A percentile compares a stretch with the other conserved stretches of the same genome.
Conservation (phyloP, 306 rosid species). For the Hylodesmum podocarpum region DNA sequence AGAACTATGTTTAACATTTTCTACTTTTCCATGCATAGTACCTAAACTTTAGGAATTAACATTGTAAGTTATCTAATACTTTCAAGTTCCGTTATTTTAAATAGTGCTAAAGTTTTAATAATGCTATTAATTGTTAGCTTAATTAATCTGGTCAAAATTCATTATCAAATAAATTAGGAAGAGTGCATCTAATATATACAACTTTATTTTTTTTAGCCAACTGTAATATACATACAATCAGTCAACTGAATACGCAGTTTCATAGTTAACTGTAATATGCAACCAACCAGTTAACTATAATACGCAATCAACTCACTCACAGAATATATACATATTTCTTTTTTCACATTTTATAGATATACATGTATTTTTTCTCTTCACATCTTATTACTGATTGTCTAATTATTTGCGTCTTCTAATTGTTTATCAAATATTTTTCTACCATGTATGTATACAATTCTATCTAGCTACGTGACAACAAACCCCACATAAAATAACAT, state of each 20-base stretch:
- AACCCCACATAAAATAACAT: background rate
- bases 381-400: too few species aligned
- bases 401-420: too few species aligned
- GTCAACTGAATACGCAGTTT: too few species aligned
- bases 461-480: background rate
- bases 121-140: background rate
- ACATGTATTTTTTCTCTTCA: too few species aligned
- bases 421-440: too few species aligned
- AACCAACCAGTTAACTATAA: too few species aligned
- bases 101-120: background rate
- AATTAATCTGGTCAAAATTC: background rate
- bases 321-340: too few species aligned
- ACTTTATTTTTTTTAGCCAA: too few species aligned
- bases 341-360: too few species aligned
- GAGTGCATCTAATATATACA: background rate
- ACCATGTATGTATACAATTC: background rate
- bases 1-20: background rate
- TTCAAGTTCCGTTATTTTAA: background rate
- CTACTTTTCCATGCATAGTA: slow-evolving; percentile 22
- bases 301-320: too few species aligned
- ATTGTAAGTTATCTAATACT: background rate
- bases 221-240: too few species aligned
- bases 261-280: too few species aligned
- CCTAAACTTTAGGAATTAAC: slow-evolving; percentile 14
- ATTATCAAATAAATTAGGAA: background rate